phyloP scores from a whole-genome alignment of 106 monocot genomes.

The Ottelia alismoides region DNA sequence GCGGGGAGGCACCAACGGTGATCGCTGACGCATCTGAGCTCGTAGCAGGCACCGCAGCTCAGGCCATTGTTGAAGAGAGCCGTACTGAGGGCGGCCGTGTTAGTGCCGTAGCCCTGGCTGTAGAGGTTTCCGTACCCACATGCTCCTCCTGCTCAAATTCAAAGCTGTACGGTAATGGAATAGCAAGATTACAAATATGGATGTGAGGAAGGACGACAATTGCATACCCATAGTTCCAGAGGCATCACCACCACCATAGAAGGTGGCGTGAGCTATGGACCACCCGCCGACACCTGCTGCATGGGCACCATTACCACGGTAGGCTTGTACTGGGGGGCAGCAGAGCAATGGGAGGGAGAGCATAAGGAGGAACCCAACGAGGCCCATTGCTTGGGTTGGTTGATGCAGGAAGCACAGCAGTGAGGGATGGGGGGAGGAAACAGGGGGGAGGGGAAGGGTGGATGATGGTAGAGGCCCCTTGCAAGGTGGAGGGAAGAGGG shows the following conservation, averaged over 20 bases:
- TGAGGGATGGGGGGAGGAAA: not conserved
- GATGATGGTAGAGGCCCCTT: no score
- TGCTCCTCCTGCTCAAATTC: conserved; percentile 3
- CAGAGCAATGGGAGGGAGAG: not conserved
- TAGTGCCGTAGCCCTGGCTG: conserved; percentile 13
- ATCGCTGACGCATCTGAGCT: conserved; percentile 7
- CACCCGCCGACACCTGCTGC: conserved; percentile 1
- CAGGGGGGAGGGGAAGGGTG: not conserved
- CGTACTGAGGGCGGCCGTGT: conserved; percentile 11
- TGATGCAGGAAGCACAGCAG: not conserved
- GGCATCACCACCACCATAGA: conserved; percentile 17
- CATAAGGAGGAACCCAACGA: not conserved
- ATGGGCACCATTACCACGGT: no score
- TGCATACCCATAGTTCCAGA: conserved; percentile 16
- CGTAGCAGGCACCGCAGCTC: conserved; percentile 10
- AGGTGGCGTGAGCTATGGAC: conserved; percentile 12
- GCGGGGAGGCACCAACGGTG: conserved; percentile 6
- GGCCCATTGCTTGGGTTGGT: not conserved
- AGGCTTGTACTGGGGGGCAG: not conserved
- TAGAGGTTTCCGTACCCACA: conserved; percentile 13
- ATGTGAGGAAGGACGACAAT: not conserved
- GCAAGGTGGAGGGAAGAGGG: no score
- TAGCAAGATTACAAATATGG: not conserved
- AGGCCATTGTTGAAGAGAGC: conserved; percentile 16
- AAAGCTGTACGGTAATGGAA: not conserved